Evolutionary conservation across 2,329 filamentous ascomycete species (phyloP).

Genomic region (Calonectria pteridis): DNA sequence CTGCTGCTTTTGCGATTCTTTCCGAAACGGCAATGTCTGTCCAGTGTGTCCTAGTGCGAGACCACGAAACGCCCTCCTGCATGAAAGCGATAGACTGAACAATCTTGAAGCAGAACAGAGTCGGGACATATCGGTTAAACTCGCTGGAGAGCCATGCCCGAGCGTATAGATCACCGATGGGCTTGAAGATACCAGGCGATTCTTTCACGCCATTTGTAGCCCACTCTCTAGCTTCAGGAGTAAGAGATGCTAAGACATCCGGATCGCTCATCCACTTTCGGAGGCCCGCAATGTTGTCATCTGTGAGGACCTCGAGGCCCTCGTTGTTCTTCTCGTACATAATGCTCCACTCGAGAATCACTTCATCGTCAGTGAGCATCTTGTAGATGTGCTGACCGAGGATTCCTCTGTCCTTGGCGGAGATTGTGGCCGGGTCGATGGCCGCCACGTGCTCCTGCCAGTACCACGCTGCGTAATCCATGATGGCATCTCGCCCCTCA

Average conservation of each 20-base stretch:
- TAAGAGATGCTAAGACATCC: conserved; percentile 47
- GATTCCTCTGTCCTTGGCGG: conserved; percentile 46
- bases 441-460: conserved; percentile 58
- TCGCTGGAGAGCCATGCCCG: conserved; percentile 53
- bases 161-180: conserved; percentile 54
- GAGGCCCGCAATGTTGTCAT: conserved; percentile 53
- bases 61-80: conserved; percentile 53
- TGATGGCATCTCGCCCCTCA: conserved; percentile 46
- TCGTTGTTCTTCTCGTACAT: conserved; percentile 56
- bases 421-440: conserved; percentile 47
- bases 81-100: conserved; percentile 57
- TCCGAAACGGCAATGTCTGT: conserved; percentile 49
- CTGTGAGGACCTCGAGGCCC: conserved; percentile 56
- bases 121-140: conserved; percentile 53
- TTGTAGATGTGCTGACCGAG: conserved; percentile 50
- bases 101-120: conserved; percentile 58
- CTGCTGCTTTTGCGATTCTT: conserved; percentile 51
- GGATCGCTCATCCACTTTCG: conserved; percentile 52
- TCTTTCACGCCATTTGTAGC: conserved; percentile 41
- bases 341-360: conserved; percentile 56
- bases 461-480: conserved; percentile 59
- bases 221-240: conserved; percentile 48
- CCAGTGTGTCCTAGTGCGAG: conserved; percentile 53
- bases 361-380: conserved; percentile 53
- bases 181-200: conserved; percentile 50